A percentile compares a stretch with the other conserved stretches of the same genome.
phyloP scores from a whole-genome alignment of 2,329 filamentous ascomycete genomes.

The Myriosclerotinia duriaeana region DNA sequence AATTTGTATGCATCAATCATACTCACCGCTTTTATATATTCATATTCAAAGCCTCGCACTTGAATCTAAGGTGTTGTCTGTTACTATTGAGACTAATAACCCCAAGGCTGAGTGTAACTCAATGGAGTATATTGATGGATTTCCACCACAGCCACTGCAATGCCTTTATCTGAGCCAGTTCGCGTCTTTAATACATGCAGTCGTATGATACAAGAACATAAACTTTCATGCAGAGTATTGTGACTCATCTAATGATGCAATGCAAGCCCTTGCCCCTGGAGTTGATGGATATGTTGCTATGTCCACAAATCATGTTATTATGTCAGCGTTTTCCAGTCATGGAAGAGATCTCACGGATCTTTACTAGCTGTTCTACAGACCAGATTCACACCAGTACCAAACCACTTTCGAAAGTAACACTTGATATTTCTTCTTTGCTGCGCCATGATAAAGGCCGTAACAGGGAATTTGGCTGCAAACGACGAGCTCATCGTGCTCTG shows the following conservation, averaged over 20 bases:
- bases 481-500: background rate
- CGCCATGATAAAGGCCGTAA: background rate
- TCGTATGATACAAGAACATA: background rate
- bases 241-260: background rate
- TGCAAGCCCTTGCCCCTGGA: background rate
- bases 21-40: constrained; percentile 3
- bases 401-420: background rate
- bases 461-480: too few relatives aligned
- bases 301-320: background rate
- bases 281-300: background rate
- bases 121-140: background rate
- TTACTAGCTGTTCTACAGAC: too few relatives aligned
- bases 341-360: background rate
- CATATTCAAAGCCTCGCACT: background rate
- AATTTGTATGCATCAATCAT: background rate
- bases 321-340: too few relatives aligned
- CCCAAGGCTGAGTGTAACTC: background rate
- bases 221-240: background rate
- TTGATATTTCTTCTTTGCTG: background rate
- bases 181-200: background rate
- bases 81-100: background rate
- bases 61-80: background rate
- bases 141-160: background rate
- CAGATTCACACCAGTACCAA: too few relatives aligned
- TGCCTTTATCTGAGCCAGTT: background rate